Percentiles rank a stretch among this genome's conserved stretches.
phyloP scores from a whole-genome alignment of 257 asterid genomes.

The Solanum etuberosum region DNA sequence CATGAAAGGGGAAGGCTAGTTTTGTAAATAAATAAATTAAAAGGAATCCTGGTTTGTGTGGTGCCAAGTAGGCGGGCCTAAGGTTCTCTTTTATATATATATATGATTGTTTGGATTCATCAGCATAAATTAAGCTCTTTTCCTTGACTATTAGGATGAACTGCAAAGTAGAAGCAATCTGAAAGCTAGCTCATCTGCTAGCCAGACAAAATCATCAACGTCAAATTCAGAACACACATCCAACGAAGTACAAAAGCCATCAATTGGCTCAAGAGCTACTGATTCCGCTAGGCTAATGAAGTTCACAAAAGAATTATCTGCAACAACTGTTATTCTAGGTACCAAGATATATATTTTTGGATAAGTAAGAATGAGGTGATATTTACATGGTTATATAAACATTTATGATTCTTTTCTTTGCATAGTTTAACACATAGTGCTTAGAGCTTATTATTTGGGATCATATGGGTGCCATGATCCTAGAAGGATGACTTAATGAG shows the following conservation, averaged over 20 bases:
- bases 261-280: conserved; percentile 82
- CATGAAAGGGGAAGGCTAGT: no score
- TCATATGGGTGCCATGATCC: not conserved
- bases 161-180: conserved; percentile 37
- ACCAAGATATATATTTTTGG: conserved; percentile 2
- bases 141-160: conserved; percentile 43
- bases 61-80: no score
- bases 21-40: no score
- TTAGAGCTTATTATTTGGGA: not conserved
- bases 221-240: conserved; percentile 32
- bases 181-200: conserved; percentile 41
- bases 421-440: not conserved
- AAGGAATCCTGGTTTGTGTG: no score
- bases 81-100: no score
- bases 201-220: conserved; percentile 26
- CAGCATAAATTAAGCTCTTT: not conserved
- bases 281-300: conserved; percentile 90
- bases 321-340: conserved; percentile 69
- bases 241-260: conserved; percentile 45
- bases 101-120: not conserved
- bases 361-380: not conserved
- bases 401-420: not conserved
- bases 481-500: not conserved
- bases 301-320: conserved; percentile 77
- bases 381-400: not conserved